Evolutionary conservation across 768 basidiomycete genomes (phyloP), one percentile per base, ranked within the genome.

Genomic region (Pleurotus salmoneostramineus): DNA sequence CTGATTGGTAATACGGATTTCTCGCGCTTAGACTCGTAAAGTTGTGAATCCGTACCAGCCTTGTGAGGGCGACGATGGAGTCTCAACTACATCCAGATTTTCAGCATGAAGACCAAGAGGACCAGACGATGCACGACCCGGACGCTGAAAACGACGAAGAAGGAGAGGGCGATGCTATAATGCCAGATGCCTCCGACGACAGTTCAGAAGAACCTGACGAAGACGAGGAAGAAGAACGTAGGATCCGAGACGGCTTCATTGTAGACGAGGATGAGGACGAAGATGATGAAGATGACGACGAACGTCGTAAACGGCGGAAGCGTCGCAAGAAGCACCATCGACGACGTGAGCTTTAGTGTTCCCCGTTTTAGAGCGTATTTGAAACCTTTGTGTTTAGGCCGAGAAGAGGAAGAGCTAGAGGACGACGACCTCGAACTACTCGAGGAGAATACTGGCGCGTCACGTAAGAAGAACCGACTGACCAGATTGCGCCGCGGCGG

Each of bases 181-280:
- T 80, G 72, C 77, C 78, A 42, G 77, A 74, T 56, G 72, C 72
- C 57, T 83, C 85, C 15, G 89, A 90, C 68, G 91, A 94, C 71
- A 93, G 91, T 69, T 93, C 91, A 46, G 92, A 93, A 65, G 91
- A 94, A 66, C 88, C 83, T 36, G 92, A 95, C 37, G 94, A 96
- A 49, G 94, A 96, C 66, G 90, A 86, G 64, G 95, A 96, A 61
- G 94, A 94, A 74, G 89, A 77, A 64, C 81, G 83, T 58, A 78
- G 83, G 57, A 84, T 97, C 57, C 77, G 85, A 51, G 91, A 95
- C 50, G 95, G 92, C 0, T 97, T 98, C 68, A 97, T 98, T 64
- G 94, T 95, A 6, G 91, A 91, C 57, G 91, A 89, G 57, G 88
- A 91, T 6, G 93, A 95, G 59, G 93, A 91, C 0, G 89, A 93